Base-by-base conservation (phyloP, 139 green algal genomes). In the Closterium sp. region DNA sequence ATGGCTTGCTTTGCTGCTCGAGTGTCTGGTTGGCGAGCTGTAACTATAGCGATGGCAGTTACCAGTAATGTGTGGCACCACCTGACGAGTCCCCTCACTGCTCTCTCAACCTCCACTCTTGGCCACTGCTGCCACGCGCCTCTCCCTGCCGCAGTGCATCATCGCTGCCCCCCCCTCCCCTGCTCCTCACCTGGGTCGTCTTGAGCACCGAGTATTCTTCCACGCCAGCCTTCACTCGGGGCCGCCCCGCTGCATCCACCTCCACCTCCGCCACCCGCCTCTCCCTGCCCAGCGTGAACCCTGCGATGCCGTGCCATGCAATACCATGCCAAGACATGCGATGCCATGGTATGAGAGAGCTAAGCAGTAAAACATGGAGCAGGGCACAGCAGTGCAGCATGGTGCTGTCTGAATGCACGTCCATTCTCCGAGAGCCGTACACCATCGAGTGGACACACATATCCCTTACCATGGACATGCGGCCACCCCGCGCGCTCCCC, bases 221-320 rank as follows among this genome's bases (percentile, higher is more conserved):
- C 22, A 96, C 21, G 34, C 90, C 93, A 17, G 98, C 94, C 11
- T 96, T 92, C 2, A 97, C 90, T 30, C 93, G 96, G 38, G 95
- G 96, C 10, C 91, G 85, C n/a, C 45, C 38, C 19, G 17, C 73
- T 10, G 34, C 88, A 32, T 31, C 31, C 42, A 94, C 38, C 31
- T 86, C 21, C 70, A 92, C 94, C 22, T 91, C 86, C 30, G 85
- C 89, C 29, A 88, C 91, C 87, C 93, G 94, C 50, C 70, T 94
- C 73, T 92, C 91, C 89, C 21, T 34, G 17, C 45, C 88, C 31
- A 95, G 94, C 2, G 79, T 94, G 92, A 90, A 95, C 97, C 92
- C 92, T 94, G 92, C 89, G 11, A 24, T 73, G 17, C 50, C 50
- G 24, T 73, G 17, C 50, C 50, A 27, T 73, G 6, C 50, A 9